A percentile compares a stretch with the other conserved stretches of the same genome.
Evolutionary conservation across 257 asterid species (phyloP).

Genomic region (Craterostigma plantagineum): DNA sequence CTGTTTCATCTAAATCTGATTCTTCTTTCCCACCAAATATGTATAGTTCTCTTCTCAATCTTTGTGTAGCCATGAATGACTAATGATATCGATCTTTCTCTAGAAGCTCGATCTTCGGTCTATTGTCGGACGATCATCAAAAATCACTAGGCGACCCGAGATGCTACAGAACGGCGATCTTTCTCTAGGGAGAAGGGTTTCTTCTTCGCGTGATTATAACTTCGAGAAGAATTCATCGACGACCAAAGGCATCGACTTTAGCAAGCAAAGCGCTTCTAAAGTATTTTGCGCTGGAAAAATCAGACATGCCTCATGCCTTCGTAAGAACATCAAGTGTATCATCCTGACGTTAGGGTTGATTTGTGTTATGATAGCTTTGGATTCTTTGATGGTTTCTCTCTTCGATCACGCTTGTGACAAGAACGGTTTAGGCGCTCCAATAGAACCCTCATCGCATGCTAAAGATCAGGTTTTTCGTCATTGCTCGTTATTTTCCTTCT

Average conservation of each 20-base stretch:
- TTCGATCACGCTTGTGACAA: constrained; percentile 25
- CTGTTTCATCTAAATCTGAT: constrained; percentile 20
- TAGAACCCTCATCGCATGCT: constrained; percentile 21
- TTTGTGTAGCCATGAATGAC: not conserved
- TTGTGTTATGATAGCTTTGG: constrained; percentile 16
- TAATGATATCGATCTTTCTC: too few species aligned
- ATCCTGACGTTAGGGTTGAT: constrained; percentile 30
- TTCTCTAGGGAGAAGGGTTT: constrained; percentile 33
- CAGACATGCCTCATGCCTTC: constrained; percentile 28
- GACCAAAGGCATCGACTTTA: too few species aligned
- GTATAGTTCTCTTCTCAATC: constrained; percentile 1
- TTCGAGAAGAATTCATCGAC: too few species aligned
- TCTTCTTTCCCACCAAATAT: constrained; percentile 17
- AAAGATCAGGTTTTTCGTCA: not conserved
- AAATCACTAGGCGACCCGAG: too few species aligned
- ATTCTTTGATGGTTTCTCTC: constrained; percentile 27
- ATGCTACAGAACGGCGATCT: constrained; percentile 22
- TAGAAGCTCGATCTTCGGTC: too few species aligned
- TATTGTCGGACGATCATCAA: too few species aligned
- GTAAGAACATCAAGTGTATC: constrained; percentile 32
- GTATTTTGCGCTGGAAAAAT: constrained; percentile 27
- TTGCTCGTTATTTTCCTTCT: not conserved
- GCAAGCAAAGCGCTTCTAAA: constrained; percentile 4
- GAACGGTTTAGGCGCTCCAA: constrained; percentile 15
- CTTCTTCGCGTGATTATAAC: not conserved